These are phyloP conservation scores for Hypoxylon sp. DNA, from an alignment of 2,329 filamentous ascomycete species.

Conservation along the genomic window DNA sequence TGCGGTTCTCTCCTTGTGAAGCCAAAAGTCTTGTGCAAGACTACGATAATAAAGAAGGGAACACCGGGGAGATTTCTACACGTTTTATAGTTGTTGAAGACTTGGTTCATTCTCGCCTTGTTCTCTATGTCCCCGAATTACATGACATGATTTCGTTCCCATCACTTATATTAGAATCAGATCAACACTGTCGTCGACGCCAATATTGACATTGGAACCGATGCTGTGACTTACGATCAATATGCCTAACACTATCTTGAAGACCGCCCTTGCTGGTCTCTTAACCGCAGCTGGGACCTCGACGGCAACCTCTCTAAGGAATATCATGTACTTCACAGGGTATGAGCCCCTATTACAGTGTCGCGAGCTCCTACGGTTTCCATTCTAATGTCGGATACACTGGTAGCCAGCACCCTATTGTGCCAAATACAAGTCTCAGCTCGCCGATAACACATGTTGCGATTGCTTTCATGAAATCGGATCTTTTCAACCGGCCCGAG, in stretches of 20 bases:
- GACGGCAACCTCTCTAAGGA: conserved; percentile 35
- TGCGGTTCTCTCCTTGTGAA: too few relatives aligned
- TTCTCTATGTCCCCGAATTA: background rate
- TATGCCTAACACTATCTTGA: conserved; percentile 20
- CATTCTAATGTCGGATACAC: background rate
- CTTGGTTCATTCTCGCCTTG: too few relatives aligned
- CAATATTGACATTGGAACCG: background rate
- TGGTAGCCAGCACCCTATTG: conserved; percentile 43
- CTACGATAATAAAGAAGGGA: too few relatives aligned
- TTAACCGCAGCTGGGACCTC: conserved; percentile 26
- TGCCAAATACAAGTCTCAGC: conserved; percentile 47
- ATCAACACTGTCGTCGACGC: background rate
- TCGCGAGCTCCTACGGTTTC: background rate
- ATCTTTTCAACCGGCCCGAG: conserved; percentile 56
- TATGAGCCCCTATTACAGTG: conserved; percentile 10
- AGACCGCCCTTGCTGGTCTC: conserved; percentile 22
- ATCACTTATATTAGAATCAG: background rate
- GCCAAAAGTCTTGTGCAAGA: too few relatives aligned
- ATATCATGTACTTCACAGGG: conserved; percentile 48
- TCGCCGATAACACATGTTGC: conserved; percentile 61
- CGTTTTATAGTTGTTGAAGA: too few relatives aligned
- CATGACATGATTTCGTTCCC: background rate
- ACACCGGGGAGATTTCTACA: too few relatives aligned
- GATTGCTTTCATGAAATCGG: conserved; percentile 61
- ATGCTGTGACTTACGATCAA: background rate